Evolutionary conservation across 768 basidiomycete species (phyloP), one percentile per base, ranked within the genome.

Genomic region (Antrodiella citrinella): DNA sequence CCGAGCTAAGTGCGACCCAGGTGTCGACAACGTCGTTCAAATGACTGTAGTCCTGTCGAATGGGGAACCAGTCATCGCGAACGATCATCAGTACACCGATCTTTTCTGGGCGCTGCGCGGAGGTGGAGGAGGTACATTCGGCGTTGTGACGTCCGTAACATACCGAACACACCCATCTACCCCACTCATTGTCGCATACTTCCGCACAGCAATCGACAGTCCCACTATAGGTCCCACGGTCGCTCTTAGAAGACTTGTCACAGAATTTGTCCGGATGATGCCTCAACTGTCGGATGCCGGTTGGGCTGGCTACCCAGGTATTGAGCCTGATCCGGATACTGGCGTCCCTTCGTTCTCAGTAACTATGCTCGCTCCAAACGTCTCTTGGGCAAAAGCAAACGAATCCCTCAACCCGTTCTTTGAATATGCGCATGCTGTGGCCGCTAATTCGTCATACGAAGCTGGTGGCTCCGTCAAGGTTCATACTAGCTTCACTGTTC

Each of bases 21-120:
- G 73, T 26, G 71, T 74, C 22, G 76, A 77, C 60, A 75, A 76
- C 24, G 69, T 67, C 9, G 48, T 77, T 4, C 64, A 80, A 51
- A 72, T 77, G 49, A 67, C 61, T 0, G 54, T 75, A 1, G 72
- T 80, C 1, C 71, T 67, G 5, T 65, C 77, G 4, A 63, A 65
- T 5, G 76, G 75, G 3, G 51, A 67, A 11, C 57, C 66, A 30
- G 56, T 74, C 47, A 67, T 56, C 3, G 70, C 65, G 19, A 80
- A 78, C 54, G 53, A 56, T 0, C 60, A 69, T 55, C 63, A 67
- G 38, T 63, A 77, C 51, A 12, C 62, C 2, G 73, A 79, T 48
- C 66, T 80, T 3, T 80, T 75, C 62, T 80, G 74, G 72, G 76
- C 78, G 0, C 56, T 80, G 46, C 67, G 76, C 26, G 77, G 77